A percentile compares a stretch with the other conserved stretches of the same genome.
Evolutionary conservation across 2,329 filamentous ascomycete species (phyloP).

Genomic region (Ambrosiella beaveri): DNA sequence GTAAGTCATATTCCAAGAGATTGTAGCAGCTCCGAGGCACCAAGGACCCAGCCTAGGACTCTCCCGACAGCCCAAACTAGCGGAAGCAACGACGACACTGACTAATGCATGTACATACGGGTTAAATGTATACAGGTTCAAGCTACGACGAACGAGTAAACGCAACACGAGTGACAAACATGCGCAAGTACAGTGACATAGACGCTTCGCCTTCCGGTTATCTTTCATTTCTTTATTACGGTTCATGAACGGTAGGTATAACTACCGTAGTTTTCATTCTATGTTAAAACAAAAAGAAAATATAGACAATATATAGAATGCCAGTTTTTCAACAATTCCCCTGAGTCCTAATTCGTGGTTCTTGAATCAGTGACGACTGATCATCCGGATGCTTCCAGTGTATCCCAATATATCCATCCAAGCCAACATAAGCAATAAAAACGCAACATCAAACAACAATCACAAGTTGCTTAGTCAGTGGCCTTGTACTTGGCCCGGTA

Average conservation of each 20-base stretch:
- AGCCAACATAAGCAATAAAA: not conserved
- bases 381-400: no score
- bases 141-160: constrained; percentile 1
- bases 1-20: constrained; percentile 26
- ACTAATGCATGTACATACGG: not conserved
- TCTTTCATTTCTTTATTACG: no score
- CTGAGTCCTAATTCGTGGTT: no score
- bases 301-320: no score
- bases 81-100: not conserved
- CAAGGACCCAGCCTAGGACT: not conserved
- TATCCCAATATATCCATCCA: not conserved
- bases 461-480: constrained; percentile 23
- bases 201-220: not conserved
- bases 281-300: not conserved
- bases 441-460: no score
- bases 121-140: constrained; percentile 3
- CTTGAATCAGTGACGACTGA: no score
- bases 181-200: not conserved
- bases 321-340: no score
- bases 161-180: not conserved
- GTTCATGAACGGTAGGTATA: no score
- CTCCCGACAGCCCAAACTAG: not conserved
- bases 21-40: no score
- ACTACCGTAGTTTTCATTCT: not conserved
- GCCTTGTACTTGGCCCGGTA: constrained; percentile 53